phyloP scores from a whole-genome alignment of 345 rosid species.

The Gossypium stocksii region DNA sequence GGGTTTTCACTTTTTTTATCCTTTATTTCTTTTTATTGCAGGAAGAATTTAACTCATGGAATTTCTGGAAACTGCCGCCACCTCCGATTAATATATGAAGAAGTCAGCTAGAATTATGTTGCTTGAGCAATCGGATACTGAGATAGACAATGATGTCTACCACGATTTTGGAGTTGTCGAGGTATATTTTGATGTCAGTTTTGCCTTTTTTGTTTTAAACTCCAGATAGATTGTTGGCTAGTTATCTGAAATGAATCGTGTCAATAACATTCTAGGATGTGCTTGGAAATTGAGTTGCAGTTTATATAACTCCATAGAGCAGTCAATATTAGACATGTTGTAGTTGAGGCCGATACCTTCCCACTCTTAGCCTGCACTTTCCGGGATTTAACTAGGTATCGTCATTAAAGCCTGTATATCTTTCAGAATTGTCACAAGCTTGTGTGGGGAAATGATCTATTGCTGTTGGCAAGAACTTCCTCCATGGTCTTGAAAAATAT shows the following conservation, averaged over 20 bases:
- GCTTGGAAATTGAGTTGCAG: neutral
- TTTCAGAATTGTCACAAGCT: neutral
- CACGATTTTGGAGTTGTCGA: slow-evolving; percentile 7
- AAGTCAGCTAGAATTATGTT: slow-evolving; percentile 1
- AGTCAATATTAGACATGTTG: neutral
- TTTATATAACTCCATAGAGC: neutral
- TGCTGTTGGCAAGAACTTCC: slow-evolving; percentile 2
- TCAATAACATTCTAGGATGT: slow-evolving; percentile 2
- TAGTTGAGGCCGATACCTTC: neutral
- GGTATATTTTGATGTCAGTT: slow-evolving; percentile 15
- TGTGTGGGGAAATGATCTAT: neutral
- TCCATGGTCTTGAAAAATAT: neutral
- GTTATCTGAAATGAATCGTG: neutral
- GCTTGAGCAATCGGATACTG: neutral
- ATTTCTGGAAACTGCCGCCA: slow-evolving; percentile 86
- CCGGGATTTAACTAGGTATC: neutral
- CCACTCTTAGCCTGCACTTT: neutral
- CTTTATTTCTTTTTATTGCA: slow-evolving; percentile 23
- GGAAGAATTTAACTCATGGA: slow-evolving; percentile 95
- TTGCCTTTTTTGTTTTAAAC: neutral
- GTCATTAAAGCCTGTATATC: neutral
- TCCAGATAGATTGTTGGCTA: neutral
- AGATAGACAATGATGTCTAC: neutral
- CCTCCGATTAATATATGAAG: slow-evolving; percentile 41
- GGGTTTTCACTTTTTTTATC: slow-evolving; percentile 8